Base-by-base conservation (phyloP, 164 flowering plant genomes). In the Umbellularia californica region DNA sequence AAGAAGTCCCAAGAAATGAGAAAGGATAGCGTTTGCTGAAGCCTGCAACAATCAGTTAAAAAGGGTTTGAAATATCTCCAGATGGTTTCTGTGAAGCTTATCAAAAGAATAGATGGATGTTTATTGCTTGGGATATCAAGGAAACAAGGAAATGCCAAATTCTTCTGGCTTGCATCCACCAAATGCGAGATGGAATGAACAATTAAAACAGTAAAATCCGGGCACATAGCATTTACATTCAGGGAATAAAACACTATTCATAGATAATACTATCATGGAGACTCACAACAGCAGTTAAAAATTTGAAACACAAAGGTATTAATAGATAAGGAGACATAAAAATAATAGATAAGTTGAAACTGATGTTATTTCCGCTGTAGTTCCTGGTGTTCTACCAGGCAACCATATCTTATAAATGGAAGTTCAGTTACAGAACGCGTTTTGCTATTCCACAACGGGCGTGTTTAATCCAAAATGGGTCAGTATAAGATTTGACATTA, bases 1-100 rank as follows among this genome's bases (percentile, higher is more conserved):
- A 66, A 87, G 88, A 65, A 94, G 91, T 27, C 99, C 98, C 77
- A 96, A 77, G 83, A 96, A 96, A 80, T 93, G 99, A 71, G 99
- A 94, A 35, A 96, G 90, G 77, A 96, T 88, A 12, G 95, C 87
- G 84, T 94, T 96, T 63, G 97, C 97, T 33, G 97, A 92, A 58
- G 99, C 99, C 99, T 96, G 86, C 83, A 84, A 74, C 70, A 58
- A n/a, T 41, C 58, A 41, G 20, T 69, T 17, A 41, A 41, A 17
- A 25, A 67, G 47, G 10, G 25, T 24, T 11, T 65, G 27, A 65
- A n/a, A 65, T 24, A 7, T 11, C 23, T n/a, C 20, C 69, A 28
- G 17, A 67, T 30, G 50, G 15, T n/a, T 10, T 13, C 25, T 6
- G 27, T n/a, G 69, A 67, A 67, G 13, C 35, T 24, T 67, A 67